Conservation (phyloP, 2,329 filamentous ascomycete species). For the Westerdykella sp. region DNA sequence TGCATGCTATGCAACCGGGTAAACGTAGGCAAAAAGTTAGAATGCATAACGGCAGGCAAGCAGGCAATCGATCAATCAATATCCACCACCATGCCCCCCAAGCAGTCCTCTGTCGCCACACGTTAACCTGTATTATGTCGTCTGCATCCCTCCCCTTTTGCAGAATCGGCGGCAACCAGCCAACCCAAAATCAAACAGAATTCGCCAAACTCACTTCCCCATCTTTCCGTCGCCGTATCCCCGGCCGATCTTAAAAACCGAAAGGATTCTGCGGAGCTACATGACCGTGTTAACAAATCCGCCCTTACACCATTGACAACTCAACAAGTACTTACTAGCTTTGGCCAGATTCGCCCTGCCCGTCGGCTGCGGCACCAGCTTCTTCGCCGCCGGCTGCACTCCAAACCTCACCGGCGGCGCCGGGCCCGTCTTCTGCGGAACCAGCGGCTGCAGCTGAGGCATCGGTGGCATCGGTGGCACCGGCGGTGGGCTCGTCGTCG, state of each 20-base stretch:
- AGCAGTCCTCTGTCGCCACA: background rate
- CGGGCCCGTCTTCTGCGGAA: slow-evolving; percentile 77
- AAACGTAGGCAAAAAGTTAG: too few species aligned
- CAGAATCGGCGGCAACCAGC: too few species aligned
- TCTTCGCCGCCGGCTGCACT: slow-evolving; percentile 61
- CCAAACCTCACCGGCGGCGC: slow-evolving; percentile 86
- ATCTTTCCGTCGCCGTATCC: too few species aligned
- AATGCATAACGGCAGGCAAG: too few species aligned
- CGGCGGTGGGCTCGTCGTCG: slow-evolving; percentile 49
- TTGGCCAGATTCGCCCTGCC: slow-evolving; percentile 87
- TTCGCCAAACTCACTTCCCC: too few species aligned
- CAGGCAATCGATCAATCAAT: background rate
- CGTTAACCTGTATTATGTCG: too few species aligned
- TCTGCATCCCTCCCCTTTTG: too few species aligned
- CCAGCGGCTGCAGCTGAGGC: slow-evolving; percentile 55
- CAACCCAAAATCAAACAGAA: too few species aligned
- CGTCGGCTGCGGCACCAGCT: slow-evolving; percentile 77
- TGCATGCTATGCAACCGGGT: too few species aligned
- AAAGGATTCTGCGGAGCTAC: slow-evolving; percentile 65
- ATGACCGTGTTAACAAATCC: slow-evolving; percentile 18
- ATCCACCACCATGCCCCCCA: background rate
- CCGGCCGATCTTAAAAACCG: slow-evolving; percentile 63
- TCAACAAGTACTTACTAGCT: slow-evolving; percentile 71
- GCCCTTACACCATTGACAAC: background rate
- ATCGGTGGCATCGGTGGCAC: slow-evolving; percentile 51